Percentiles rank a stretch among this genome's conserved stretches.
These are phyloP conservation scores for Phanerodontia chrysosporium DNA, from an alignment of 768 basidiomycete species.

Conservation along the genomic window DNA sequence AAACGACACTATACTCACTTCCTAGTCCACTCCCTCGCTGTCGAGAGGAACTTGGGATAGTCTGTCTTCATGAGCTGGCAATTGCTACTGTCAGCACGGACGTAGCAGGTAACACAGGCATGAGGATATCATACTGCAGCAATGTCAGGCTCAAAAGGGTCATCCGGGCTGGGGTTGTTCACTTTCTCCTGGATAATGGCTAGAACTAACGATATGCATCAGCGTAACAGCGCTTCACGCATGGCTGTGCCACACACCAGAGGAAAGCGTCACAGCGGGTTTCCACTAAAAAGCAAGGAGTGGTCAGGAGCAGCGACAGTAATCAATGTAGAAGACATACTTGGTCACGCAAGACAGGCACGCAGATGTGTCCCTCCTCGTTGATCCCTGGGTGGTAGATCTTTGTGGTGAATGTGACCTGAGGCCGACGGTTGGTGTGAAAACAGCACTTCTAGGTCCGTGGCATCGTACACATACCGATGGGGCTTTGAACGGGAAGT, in stretches of 20 bases:
- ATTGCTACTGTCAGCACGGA: constrained; percentile 1
- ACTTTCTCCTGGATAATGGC: constrained; percentile 77
- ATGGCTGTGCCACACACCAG: constrained; percentile 37
- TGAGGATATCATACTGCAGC: constrained; percentile 52
- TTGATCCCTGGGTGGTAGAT: constrained; percentile 91
- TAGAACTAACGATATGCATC: constrained; percentile 47
- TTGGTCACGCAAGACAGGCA: constrained; percentile 81
- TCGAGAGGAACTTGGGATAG: constrained; percentile 64
- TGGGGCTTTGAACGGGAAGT: constrained; percentile 87
- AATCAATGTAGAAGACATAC: constrained; percentile 34
- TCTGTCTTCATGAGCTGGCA: constrained; percentile 72
- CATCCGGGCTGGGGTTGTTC: constrained; percentile 84
- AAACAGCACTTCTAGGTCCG: neutral
- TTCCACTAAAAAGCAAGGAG: constrained; percentile 59
- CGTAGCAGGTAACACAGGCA: too few relatives aligned
- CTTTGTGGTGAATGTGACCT: constrained; percentile 84
- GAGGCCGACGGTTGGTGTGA: neutral
- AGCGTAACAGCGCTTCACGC: neutral
- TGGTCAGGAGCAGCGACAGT: neutral
- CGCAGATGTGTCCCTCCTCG: constrained; percentile 82
- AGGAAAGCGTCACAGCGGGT: constrained; percentile 68
- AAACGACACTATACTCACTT: constrained; percentile 45
- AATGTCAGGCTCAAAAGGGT: constrained; percentile 85
- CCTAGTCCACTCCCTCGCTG: constrained; percentile 83
- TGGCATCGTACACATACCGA: constrained; percentile 38